Conservation (phyloP, 1,139 yeast species). For the Nadsonia starkeyi-henricii region DNA sequence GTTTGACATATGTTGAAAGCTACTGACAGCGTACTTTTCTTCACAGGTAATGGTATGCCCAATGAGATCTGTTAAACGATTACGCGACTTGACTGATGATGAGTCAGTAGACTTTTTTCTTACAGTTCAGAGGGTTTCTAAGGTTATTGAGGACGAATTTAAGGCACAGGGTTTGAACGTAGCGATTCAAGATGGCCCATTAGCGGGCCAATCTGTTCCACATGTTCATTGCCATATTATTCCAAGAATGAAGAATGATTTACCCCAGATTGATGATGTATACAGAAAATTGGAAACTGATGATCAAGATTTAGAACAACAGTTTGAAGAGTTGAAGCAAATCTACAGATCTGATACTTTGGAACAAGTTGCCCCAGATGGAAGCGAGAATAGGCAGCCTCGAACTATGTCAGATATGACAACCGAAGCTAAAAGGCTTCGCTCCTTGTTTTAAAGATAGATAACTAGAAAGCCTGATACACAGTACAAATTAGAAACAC, state of each 20-base stretch:
- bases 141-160: constrained; percentile 48
- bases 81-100: constrained; percentile 52
- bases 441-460: constrained; percentile 28
- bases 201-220: constrained; percentile 89
- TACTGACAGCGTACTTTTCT: too few species aligned
- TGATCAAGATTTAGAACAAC: constrained; percentile 30
- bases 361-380: constrained; percentile 3
- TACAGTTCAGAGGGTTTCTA: constrained; percentile 59
- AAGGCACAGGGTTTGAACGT: constrained; percentile 73
- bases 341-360: constrained; percentile 28
- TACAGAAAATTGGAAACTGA: constrained; percentile 44
- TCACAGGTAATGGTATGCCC: constrained; percentile 52
- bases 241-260: constrained; percentile 57
- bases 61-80: constrained; percentile 43
- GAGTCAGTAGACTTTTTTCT: constrained; percentile 69
- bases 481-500: not conserved
- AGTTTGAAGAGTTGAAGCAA: constrained; percentile 20
- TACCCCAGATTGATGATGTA: constrained; percentile 48
- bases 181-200: constrained; percentile 91
- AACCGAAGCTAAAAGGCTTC: constrained; percentile 43
- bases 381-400: constrained; percentile 19
- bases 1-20: too few species aligned
- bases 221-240: constrained; percentile 89
- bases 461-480: constrained; percentile 15
- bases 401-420: constrained; percentile 51